These are phyloP conservation scores for Stygiomarasmius scandens DNA, from an alignment of 1,284 basidiomycete species.

Conservation along the genomic window DNA sequence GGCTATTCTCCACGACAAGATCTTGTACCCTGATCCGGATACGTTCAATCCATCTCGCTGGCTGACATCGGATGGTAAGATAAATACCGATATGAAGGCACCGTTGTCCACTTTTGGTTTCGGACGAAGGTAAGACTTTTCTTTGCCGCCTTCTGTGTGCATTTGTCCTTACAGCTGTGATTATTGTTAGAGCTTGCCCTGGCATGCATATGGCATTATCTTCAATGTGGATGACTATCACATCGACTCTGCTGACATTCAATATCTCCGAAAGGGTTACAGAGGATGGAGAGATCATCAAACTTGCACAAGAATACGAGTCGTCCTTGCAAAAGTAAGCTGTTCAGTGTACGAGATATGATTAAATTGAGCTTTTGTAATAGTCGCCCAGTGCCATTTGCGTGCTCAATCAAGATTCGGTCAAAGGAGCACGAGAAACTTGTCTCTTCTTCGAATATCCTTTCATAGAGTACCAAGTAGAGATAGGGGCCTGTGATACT, in stretches of 20 bases:
- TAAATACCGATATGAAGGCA: not conserved
- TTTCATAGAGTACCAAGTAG: no score
- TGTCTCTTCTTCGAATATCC: no score
- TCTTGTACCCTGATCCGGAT: not conserved
- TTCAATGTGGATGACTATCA: not conserved
- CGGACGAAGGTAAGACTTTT: not conserved
- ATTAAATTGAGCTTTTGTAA: not conserved
- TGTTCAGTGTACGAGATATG: no score
- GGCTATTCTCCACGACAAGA: constrained; percentile 12
- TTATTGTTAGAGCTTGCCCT: constrained; percentile 1
- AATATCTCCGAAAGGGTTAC: not conserved
- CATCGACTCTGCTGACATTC: constrained; percentile 1
- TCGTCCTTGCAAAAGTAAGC: constrained; percentile 1
- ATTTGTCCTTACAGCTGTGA: no score
- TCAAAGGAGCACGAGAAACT: no score
- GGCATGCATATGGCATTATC: constrained; percentile 7
- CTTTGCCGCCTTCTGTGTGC: no score
- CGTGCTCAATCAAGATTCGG: not conserved
- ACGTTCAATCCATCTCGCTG: constrained; percentile 1
- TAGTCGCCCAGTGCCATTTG: not conserved
- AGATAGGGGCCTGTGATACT: no score
- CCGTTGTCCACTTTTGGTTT: not conserved
- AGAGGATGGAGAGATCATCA: not conserved
- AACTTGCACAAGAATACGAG: not conserved
- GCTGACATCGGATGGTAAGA: not conserved